Percentiles rank a stretch among this genome's conserved stretches.
phyloP scores from a whole-genome alignment of 1,284 basidiomycete genomes.

The Microbotryum intermedium region DNA sequence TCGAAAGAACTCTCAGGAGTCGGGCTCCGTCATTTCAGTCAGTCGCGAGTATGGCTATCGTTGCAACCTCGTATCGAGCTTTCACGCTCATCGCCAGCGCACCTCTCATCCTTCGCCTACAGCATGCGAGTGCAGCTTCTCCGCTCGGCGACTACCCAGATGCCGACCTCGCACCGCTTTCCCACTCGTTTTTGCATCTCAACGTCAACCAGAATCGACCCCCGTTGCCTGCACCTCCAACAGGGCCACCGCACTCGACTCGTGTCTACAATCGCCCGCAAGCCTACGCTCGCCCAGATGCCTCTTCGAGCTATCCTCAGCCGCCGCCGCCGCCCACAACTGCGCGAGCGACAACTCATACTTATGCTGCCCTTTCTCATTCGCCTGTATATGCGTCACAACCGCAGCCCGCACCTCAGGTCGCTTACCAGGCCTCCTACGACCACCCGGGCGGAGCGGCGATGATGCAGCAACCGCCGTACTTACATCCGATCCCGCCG shows the following conservation, averaged over 20 bases:
- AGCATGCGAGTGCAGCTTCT: not conserved
- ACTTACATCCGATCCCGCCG: too few relatives aligned
- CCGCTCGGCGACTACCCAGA: slow-evolving; percentile 21
- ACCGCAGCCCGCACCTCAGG: not conserved
- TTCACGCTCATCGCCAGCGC: not conserved
- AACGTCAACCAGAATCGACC: slow-evolving; percentile 1
- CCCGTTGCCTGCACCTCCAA: slow-evolving; percentile 9
- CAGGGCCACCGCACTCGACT: not conserved
- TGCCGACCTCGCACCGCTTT: slow-evolving; percentile 21
- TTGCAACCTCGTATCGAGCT: not conserved
- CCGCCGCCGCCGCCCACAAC: not conserved
- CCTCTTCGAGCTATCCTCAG: not conserved
- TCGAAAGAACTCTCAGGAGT: not conserved
- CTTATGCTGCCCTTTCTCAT: not conserved
- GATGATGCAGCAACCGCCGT: not conserved
- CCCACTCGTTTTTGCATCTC: slow-evolving; percentile 18
- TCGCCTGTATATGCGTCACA: not conserved
- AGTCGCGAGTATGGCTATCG: not conserved
- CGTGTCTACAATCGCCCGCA: not conserved
- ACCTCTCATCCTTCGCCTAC: not conserved
- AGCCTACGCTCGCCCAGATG: not conserved
- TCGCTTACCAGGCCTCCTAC: not conserved
- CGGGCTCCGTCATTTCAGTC: not conserved
- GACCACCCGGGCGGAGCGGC: not conserved
- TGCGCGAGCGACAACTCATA: not conserved